Conservation (phyloP, 495 filamentous ascomycete species). For the Talaromyces nanjingensis region DNA sequence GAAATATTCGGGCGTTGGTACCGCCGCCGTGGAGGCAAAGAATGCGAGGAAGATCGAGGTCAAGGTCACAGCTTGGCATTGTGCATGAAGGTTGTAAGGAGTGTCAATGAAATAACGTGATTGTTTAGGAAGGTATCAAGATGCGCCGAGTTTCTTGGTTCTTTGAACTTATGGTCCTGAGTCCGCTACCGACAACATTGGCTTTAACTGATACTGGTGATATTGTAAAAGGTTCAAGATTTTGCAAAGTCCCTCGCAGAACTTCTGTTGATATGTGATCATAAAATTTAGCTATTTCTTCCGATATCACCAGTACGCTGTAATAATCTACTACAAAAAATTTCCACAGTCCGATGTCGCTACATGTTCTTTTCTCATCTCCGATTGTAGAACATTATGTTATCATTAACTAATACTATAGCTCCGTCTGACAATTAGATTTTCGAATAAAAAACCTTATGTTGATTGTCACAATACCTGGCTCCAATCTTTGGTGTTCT, state of each 20-base stretch:
- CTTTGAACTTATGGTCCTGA: background rate
- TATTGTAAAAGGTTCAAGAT: too few relatives aligned
- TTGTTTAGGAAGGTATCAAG: background rate
- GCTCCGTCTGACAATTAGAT: background rate
- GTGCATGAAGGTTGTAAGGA: background rate
- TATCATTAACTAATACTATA: too few relatives aligned
- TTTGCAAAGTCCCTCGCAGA: too few relatives aligned
- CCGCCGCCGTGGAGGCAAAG: slow-evolving; percentile 66
- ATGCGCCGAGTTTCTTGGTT: background rate
- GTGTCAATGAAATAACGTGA: background rate
- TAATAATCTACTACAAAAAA: too few relatives aligned
- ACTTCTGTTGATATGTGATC: too few relatives aligned
- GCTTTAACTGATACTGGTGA: too few relatives aligned
- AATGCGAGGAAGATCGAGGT: slow-evolving; percentile 47
- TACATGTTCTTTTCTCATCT: too few relatives aligned
- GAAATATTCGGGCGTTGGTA: slow-evolving; percentile 54
- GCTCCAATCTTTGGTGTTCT: background rate
- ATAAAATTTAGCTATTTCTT: too few relatives aligned
- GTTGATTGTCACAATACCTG: background rate
- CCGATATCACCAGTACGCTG: too few relatives aligned
- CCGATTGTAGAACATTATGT: too few relatives aligned
- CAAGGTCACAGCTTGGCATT: background rate
- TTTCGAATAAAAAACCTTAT: background rate
- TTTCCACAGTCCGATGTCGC: too few relatives aligned
- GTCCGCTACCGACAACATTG: too few relatives aligned